Conservation (phyloP, 805 yeast species). For the Ascoidea rubescens region DNA sequence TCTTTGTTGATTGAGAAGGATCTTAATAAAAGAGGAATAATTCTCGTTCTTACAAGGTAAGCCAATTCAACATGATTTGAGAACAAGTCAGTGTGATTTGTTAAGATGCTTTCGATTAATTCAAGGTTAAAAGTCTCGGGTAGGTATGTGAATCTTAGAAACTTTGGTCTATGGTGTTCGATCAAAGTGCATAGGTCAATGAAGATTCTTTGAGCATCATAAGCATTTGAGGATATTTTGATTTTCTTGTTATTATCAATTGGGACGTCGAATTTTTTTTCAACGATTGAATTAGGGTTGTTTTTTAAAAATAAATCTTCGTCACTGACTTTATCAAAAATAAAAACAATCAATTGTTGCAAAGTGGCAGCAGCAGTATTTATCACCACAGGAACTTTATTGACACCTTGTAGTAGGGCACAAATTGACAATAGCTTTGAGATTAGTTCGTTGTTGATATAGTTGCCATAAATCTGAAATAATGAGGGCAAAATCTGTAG, state of each 20-base stretch:
- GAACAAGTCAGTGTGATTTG: constrained; percentile 47
- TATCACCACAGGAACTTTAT: constrained; percentile 60
- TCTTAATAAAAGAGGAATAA: constrained; percentile 66
- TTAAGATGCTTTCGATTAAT: constrained; percentile 63
- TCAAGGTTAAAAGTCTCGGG: constrained; percentile 67
- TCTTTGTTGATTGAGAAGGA: constrained; percentile 42
- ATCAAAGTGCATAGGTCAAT: constrained; percentile 59
- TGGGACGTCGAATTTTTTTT: constrained; percentile 12
- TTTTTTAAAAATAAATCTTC: constrained; percentile 18
- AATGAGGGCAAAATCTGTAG: constrained; percentile 72
- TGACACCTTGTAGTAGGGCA: constrained; percentile 53
- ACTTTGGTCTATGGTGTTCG: constrained; percentile 40
- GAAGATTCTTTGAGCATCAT: constrained; percentile 60
- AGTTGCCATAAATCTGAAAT: constrained; percentile 45
- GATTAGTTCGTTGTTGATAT: constrained; percentile 40
- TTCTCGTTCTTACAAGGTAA: constrained; percentile 46
- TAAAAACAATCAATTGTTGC: constrained; percentile 67
- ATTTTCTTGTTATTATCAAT: constrained; percentile 28
- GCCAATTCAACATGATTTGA: constrained; percentile 48
- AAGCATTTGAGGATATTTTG: constrained; percentile 36
- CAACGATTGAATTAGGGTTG: constrained; percentile 6
- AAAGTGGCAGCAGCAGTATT: constrained; percentile 91
- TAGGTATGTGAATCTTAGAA: constrained; percentile 35
- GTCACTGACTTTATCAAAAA: constrained; percentile 51
- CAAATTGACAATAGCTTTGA: constrained; percentile 53